A percentile compares a stretch with the other conserved stretches of the same genome.
Evolutionary conservation across 306 rosid species (phyloP).

Genomic region (Trichosanthes cucumerina): DNA sequence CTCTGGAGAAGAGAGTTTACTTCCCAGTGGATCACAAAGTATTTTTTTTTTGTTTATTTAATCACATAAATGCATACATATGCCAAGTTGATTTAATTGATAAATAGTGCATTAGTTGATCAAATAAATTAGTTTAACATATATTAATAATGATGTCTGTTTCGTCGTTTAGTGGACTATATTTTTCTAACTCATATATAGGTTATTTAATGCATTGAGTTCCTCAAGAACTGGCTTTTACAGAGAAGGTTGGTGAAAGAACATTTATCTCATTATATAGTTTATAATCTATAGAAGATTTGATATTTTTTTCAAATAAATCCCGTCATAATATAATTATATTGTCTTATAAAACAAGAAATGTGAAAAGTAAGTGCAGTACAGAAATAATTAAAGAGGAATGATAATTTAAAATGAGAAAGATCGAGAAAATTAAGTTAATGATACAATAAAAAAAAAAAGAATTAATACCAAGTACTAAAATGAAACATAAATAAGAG

Average conservation of each 20-base stretch:
- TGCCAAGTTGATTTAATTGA: too few species aligned
- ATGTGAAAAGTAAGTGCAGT: background rate
- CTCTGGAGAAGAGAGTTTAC: too few species aligned
- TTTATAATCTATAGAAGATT: background rate
- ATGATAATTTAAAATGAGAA: background rate
- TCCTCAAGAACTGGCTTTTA: conserved; percentile 1
- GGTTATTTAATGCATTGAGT: background rate
- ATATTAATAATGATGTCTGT: background rate
- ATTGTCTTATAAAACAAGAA: background rate
- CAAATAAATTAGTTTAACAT: too few species aligned
- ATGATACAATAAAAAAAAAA: background rate
- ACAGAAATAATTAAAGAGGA: conserved; percentile 5
- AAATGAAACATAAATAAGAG: conserved; percentile 1
- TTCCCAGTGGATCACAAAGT: too few species aligned
- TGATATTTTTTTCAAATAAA: background rate
- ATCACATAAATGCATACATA: too few species aligned
- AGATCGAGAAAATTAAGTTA: background rate
- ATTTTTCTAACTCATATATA: background rate
- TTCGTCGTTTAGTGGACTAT: background rate
- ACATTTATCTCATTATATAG: background rate
- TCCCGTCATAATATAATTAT: background rate
- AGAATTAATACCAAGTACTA: background rate
- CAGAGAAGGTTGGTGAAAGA: background rate
- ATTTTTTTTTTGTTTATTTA: too few species aligned
- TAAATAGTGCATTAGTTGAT: too few species aligned